A percentile compares a stretch with the other conserved stretches of the same genome.
Evolutionary conservation across 306 rosid species (phyloP).

Genomic region (Pterocarpus macrocarpus): DNA sequence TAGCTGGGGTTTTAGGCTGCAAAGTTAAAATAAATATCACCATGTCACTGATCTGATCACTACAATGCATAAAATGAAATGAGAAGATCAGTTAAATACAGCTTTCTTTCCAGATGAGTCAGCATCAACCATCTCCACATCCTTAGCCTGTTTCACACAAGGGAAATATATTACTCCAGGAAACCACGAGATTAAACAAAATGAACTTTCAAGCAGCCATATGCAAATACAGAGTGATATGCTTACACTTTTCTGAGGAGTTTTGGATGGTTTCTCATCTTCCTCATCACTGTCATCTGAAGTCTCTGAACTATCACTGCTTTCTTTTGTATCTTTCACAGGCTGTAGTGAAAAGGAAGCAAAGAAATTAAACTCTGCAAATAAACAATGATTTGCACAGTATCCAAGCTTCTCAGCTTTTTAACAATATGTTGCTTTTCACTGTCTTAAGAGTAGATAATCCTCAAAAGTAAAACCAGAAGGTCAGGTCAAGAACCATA

Average conservation of each 20-base stretch:
- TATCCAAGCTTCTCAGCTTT: not conserved
- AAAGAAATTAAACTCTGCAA: not conserved
- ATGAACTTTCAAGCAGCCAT: not conserved
- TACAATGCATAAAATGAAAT: not conserved
- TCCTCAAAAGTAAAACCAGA: not conserved
- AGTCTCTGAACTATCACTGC: conserved; percentile 47
- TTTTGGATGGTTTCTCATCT: conserved; percentile 51
- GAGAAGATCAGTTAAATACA: conserved; percentile 40
- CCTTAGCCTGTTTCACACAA: conserved; percentile 51
- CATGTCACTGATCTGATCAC: not conserved
- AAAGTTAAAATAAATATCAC: not conserved
- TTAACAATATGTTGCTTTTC: not conserved
- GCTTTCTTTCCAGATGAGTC: conserved; percentile 55
- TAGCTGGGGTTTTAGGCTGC: conserved; percentile 78
- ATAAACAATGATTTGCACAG: not conserved
- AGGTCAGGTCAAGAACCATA: too few relatives aligned
- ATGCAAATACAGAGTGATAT: not conserved
- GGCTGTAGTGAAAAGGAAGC: conserved; percentile 32
- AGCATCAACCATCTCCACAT: conserved; percentile 80
- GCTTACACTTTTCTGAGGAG: conserved; percentile 63
- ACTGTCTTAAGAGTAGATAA: too few relatives aligned
- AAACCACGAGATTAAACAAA: not conserved
- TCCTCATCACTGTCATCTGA: conserved; percentile 59
- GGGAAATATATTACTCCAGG: not conserved
- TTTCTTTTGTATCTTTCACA: conserved; percentile 32